Evolutionary conservation across 225 moss, liverwort and hornwort species (phyloP).

Genomic region (Sphagnum tenellum): DNA sequence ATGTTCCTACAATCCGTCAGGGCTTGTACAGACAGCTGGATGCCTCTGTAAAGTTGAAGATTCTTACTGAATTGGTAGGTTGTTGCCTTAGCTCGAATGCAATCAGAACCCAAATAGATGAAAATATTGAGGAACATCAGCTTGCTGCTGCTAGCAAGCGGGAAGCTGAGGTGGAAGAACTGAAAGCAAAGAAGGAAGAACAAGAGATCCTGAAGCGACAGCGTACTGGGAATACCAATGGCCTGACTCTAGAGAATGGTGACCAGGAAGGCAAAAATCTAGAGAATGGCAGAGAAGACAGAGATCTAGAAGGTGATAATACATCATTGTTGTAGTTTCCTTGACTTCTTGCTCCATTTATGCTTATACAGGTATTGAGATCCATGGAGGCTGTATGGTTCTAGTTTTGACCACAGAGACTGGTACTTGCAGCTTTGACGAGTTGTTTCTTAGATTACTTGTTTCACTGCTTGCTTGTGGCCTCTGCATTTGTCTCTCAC

Average conservation of each 20-base stretch:
- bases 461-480: no score
- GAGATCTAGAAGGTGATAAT: slow-evolving; percentile 16
- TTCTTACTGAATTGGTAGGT: slow-evolving; percentile 69
- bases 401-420: no score
- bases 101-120: slow-evolving; percentile 86
- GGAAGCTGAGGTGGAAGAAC: slow-evolving; percentile 64
- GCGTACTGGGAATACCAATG: slow-evolving; percentile 35
- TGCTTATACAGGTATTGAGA: no score
- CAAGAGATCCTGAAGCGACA: slow-evolving; percentile 46
- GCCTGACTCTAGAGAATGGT: slow-evolving; percentile 23
- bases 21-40: slow-evolving; percentile 70
- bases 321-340: no score
- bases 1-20: slow-evolving; percentile 68
- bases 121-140: slow-evolving; percentile 82
- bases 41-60: slow-evolving; percentile 56
- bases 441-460: no score
- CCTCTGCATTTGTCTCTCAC: background rate
- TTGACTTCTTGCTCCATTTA: no score
- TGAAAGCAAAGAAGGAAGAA: slow-evolving; percentile 69
- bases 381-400: no score
- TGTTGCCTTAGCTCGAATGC: slow-evolving; percentile 57
- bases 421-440: no score
- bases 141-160: slow-evolving; percentile 62
- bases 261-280: slow-evolving; percentile 32
- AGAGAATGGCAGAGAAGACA: slow-evolving; percentile 22